Evolutionary conservation across 306 rosid genomes (phyloP).

Genomic region (Ammopiptanthus mongolicus): DNA sequence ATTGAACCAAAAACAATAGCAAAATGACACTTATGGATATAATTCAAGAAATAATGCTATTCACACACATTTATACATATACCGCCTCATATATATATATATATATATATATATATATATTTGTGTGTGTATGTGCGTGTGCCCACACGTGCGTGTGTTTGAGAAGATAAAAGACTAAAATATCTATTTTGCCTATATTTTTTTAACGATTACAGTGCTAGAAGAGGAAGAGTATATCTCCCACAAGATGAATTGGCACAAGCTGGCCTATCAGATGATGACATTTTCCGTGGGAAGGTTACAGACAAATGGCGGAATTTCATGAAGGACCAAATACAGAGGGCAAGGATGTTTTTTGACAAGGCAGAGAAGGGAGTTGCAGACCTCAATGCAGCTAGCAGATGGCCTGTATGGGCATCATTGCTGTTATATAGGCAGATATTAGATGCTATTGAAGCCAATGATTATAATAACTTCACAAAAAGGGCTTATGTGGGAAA

Average conservation of each 20-base stretch:
- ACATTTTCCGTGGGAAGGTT: constrained; percentile 64
- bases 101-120: no score
- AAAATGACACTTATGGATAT: neutral
- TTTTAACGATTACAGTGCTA: constrained; percentile 45
- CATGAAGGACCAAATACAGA: constrained; percentile 83
- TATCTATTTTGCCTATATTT: neutral
- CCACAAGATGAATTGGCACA: constrained; percentile 86
- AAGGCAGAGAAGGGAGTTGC: constrained; percentile 86
- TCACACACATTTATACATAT: no score
- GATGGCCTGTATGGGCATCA: constrained; percentile 97
- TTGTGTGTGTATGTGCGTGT: no score
- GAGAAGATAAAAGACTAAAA: neutral
- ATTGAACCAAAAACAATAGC: neutral
- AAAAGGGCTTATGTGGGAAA: constrained; percentile 82
- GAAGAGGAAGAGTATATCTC: constrained; percentile 92
- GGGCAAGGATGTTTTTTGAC: constrained; percentile 90
- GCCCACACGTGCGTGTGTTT: no score
- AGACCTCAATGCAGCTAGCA: constrained; percentile 74
- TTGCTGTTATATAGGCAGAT: constrained; percentile 75
- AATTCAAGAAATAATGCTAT: neutral
- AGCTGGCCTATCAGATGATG: constrained; percentile 83
- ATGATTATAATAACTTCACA: constrained; percentile 87
- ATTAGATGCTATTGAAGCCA: constrained; percentile 88
- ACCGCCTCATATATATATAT: neutral
- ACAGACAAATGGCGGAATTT: constrained; percentile 84